Evolutionary conservation across 2,329 filamentous ascomycete genomes (phyloP), one percentile per base, ranked within the genome.

Genomic region (Talaromyces albobiverticillius): DNA sequence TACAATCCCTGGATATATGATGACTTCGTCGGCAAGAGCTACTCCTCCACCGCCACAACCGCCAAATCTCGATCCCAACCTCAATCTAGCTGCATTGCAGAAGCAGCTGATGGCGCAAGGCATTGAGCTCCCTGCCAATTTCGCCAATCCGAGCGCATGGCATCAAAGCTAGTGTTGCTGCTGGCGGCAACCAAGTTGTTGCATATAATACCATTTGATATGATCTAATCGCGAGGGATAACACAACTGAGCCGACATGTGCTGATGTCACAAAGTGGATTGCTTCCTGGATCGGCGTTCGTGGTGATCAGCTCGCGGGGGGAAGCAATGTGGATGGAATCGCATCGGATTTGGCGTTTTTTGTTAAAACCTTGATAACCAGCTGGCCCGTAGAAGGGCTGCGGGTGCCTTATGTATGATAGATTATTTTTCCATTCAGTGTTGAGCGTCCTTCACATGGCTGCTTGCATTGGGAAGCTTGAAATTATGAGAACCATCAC

Each of bases 381-480:
- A n/a, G n/a, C n/a, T n/a, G n/a, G n/a, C n/a, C n/a, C n/a, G n/a
- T n/a, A n/a, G n/a, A n/a, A n/a, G n/a, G n/a, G n/a, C n/a, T n/a
- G n/a, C n/a, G n/a, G n/a, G n/a, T n/a, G n/a, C n/a, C 29, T 5
- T 16, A 40, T 40, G 36, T 40, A 40, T 22, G 9, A 40, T 40
- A 40, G 32, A 40, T 40, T 22, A n/a, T 16, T 40, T 5, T 2
- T 11, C 7, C 8, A 20, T 29, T 10, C 10, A 6, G 10, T 10
- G 26, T 10, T 4, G n/a, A 16, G 5, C 16, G 13, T 10, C 8
- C 16, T 40, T 84, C 72, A 96, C 57, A 96, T 79, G 36, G 89
- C 91, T 46, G 91, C 90, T 67, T 95, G 90, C 49, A 95, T 92
- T n/a, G 90, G 89, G 69, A 96, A 96, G 3, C 90, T 94, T 4